Evolutionary conservation across 2,329 filamentous ascomycete species (phyloP).

Genomic region (Pestalotiopsis sp.): DNA sequence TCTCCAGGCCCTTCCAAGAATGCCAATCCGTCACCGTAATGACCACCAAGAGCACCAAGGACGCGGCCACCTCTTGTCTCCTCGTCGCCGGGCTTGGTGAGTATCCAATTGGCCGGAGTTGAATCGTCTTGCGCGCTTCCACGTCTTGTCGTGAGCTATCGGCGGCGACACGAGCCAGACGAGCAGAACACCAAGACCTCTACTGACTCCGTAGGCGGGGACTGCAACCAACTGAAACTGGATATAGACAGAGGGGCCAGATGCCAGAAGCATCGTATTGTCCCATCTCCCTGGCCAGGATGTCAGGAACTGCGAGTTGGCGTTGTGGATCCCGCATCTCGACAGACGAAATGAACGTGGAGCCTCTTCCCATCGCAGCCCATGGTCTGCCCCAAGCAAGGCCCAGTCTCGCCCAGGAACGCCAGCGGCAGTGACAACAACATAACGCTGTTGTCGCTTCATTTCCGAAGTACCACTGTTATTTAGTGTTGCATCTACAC

Average conservation of each 20-base stretch:
- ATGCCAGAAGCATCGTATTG: conserved; percentile 1
- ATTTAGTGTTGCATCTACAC: conserved; percentile 10
- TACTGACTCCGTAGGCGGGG: neutral
- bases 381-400: neutral
- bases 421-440: neutral
- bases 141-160: neutral
- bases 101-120: neutral
- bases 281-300: neutral
- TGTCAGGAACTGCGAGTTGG: neutral
- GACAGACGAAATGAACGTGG: conserved; percentile 13
- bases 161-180: neutral
- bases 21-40: neutral
- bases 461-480: conserved; percentile 17
- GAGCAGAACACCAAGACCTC: neutral
- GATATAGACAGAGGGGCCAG: neutral
- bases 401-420: neutral
- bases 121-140: neutral
- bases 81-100: neutral
- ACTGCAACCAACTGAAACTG: neutral
- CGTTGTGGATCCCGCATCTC: conserved; percentile 9
- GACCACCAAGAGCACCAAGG: neutral
- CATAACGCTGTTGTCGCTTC: neutral
- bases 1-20: neutral
- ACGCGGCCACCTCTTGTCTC: neutral
- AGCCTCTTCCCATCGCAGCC: neutral